Base-by-base conservation (phyloP, 2,329 filamentous ascomycete genomes). In the Talaromyces marneffei region DNA sequence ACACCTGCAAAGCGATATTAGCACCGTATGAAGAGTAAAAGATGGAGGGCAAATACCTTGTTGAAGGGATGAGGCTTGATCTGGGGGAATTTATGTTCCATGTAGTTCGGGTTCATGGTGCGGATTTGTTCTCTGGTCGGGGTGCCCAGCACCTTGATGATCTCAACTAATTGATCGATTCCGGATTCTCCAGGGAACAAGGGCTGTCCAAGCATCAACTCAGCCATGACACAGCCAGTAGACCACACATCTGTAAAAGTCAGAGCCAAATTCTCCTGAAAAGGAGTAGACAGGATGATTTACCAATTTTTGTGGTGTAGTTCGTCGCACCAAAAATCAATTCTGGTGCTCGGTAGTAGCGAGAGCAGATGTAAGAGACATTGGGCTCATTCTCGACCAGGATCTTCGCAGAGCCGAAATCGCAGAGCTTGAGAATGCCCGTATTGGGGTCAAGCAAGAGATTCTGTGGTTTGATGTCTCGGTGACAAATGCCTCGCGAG, bases 21-120 rank as follows among this genome's bases (percentile, higher is more conserved):
- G 29, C 46, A 20, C n/a, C 18, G 48, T 3, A 18, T 14, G n/a
- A 52, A 20, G 4, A 14, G n/a, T 20, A 31, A 10, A 23, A 9
- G 7, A 4, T 12, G 3, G 16, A 33, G n/a, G 5, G n/a, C 0
- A 1, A 42, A 23, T 50, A 87, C 85, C 85, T 97, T 97, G 80
- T 90, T 95, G 83, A 99, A 99, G 29, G 94, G 94, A 73, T 99
- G 94, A 62, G 94, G 94, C 82, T 99, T 99, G 82, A 99, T 99
- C 78, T 99, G 94, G 53, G 94, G 94, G 79, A 99, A 99, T 81
- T 97, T 97, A 82, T 99, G 94, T 80, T 99, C 94, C 94, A 99
- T 99, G 79, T 99, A 99, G 79, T 99, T 99, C 63, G 94, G 94
- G 78, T 99, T 99, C 94, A 99, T 99, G 67, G 94, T 99, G 69